Evolutionary conservation across 1,284 basidiomycete species (phyloP).

Genomic region (Pseudozyma thailandica): DNA sequence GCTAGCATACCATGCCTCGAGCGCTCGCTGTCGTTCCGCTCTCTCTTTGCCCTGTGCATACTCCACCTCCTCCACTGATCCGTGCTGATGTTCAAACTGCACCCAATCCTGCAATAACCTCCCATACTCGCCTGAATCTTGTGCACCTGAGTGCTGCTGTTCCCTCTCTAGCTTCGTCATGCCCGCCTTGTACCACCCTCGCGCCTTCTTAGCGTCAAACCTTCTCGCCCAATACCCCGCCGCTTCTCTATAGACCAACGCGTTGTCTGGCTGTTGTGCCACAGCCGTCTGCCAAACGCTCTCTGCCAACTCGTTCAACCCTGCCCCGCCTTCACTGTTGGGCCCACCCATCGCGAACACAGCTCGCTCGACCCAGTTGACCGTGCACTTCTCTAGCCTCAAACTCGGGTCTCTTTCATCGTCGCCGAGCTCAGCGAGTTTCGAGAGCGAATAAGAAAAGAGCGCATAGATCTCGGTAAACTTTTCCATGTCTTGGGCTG

Average conservation of each 20-base stretch:
- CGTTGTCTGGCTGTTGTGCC: constrained; percentile 47
- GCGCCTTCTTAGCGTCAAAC: constrained; percentile 51
- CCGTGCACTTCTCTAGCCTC: constrained; percentile 44
- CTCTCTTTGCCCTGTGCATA: constrained; percentile 70
- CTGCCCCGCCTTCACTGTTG: constrained; percentile 39
- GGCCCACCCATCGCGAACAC: constrained; percentile 44
- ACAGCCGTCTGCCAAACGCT: constrained; percentile 55
- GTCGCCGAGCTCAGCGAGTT: constrained; percentile 20
- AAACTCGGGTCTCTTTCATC: constrained; percentile 35
- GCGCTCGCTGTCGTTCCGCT: constrained; percentile 73
- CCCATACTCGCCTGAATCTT: constrained; percentile 67
- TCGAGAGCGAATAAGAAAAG: constrained; percentile 41
- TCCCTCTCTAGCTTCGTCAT: constrained; percentile 30
- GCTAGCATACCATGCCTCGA: constrained; percentile 54
- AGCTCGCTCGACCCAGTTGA: constrained; percentile 58
- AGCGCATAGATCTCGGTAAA: constrained; percentile 62
- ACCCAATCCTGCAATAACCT: constrained; percentile 88
- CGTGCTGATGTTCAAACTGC: constrained; percentile 84
- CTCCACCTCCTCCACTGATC: constrained; percentile 77
- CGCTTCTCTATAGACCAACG: constrained; percentile 42
- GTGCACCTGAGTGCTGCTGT: constrained; percentile 1
- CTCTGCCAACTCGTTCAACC: constrained; percentile 55
- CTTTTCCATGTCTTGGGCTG: constrained; percentile 51
- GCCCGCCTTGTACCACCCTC: constrained; percentile 49
- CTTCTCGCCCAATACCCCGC: constrained; percentile 53